Conservation (phyloP, 176 grass and related monocot species). For the Tillandsia leiboldiana region DNA sequence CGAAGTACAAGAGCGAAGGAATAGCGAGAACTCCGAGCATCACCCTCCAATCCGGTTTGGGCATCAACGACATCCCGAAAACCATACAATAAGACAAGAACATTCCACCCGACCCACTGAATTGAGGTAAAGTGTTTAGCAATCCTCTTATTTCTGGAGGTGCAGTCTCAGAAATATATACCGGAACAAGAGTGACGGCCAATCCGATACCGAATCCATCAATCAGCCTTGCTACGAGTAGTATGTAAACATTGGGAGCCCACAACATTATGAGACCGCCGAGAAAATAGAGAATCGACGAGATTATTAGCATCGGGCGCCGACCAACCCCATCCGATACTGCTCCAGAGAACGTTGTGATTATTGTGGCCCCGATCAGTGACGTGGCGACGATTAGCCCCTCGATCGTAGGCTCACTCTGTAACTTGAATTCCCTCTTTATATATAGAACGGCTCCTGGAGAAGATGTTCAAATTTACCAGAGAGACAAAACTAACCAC, state of each 20-base stretch:
- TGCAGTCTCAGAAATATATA: constrained; percentile 98
- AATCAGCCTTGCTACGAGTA: constrained; percentile 88
- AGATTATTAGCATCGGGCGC: constrained; percentile 76
- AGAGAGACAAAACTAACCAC: too few relatives aligned
- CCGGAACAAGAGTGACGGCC: constrained; percentile 69
- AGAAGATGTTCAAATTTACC: neutral
- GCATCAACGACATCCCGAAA: constrained; percentile 75
- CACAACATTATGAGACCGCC: constrained; percentile 87
- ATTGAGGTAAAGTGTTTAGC: constrained; percentile 83
- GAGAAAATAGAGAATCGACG: constrained; percentile 65
- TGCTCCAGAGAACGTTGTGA: constrained; percentile 68
- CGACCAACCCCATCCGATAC: constrained; percentile 60
- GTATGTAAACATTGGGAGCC: constrained; percentile 64
- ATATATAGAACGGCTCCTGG: constrained; percentile 84
- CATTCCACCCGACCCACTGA: constrained; percentile 91
- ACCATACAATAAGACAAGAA: constrained; percentile 99
- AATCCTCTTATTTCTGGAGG: constrained; percentile 78
- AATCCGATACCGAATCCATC: constrained; percentile 86
- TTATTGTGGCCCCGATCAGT: constrained; percentile 72
- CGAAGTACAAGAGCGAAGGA: constrained; percentile 72
- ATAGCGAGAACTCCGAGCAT: constrained; percentile 94
- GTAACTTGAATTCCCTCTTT: constrained; percentile 76
- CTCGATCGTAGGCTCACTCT: constrained; percentile 68
- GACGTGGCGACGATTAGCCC: constrained; percentile 92
- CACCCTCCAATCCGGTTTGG: constrained; percentile 69